These are phyloP conservation scores for Paspalum vaginatum DNA, from an alignment of 176 grass and related monocot species.

Conservation along the genomic window DNA sequence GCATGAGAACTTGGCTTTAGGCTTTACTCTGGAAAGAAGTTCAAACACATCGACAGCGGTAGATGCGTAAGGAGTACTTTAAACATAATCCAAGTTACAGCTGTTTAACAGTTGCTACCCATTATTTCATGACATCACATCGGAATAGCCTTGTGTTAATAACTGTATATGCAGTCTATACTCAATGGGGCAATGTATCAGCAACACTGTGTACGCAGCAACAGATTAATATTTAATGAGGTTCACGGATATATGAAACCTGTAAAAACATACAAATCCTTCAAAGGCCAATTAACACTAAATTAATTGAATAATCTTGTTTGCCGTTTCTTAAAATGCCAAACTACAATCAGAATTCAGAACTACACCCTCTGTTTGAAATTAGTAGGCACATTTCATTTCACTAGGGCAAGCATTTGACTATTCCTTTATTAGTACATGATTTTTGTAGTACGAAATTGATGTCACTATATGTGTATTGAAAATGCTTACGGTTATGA, in stretches of 20 bases:
- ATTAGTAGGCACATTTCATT: too few relatives aligned
- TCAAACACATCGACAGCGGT: constrained; percentile 1
- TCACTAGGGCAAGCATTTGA: too few relatives aligned
- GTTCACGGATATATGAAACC: neutral
- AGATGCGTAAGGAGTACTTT: neutral
- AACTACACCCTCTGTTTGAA: too few relatives aligned
- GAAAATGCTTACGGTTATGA: too few relatives aligned
- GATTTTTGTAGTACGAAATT: too few relatives aligned
- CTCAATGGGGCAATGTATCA: neutral
- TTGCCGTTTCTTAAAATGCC: neutral
- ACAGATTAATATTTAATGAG: neutral
- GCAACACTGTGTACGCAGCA: neutral
- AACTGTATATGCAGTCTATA: neutral
- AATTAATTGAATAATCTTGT: neutral
- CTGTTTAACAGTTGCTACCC: neutral
- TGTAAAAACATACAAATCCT: neutral
- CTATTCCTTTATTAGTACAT: too few relatives aligned
- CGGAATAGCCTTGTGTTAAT: neutral
- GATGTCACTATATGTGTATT: too few relatives aligned
- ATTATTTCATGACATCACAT: constrained; percentile 2
- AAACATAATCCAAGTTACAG: neutral
- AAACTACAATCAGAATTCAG: neutral
- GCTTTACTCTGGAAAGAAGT: neutral
- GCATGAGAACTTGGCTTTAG: constrained; percentile 30
- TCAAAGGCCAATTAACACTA: neutral